Evolutionary conservation across 2,329 filamentous ascomycete genomes (phyloP), one percentile per base, ranked within the genome.

Genomic region (Exophiala bonariae): DNA sequence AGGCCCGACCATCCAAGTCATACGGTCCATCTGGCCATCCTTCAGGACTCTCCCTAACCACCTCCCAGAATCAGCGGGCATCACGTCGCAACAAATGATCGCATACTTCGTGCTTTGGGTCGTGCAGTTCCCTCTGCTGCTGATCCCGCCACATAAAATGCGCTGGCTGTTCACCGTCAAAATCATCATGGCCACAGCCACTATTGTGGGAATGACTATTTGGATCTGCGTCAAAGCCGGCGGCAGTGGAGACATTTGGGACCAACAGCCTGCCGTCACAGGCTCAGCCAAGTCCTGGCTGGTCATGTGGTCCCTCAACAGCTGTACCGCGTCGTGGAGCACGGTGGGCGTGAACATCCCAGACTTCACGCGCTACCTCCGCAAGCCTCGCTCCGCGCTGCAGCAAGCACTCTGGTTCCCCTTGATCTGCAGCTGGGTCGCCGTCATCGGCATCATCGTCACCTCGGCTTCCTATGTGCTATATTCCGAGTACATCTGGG

Each of bases 91-190:
- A 46, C 76, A 76, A 10, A 72, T 84, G 71, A 59, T 80, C 16
- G 72, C 70, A 19, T 79, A 80, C 54, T 76, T 83, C 50, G 55
- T 83, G 11, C 80, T 79, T 57, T 81, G 76, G 76, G 58, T 73
- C 0, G 56, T 78, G 1, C 77, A 80, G 57, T 63, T 81, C n/a
- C 78, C 74, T 8, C 63, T 82, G 36, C 61, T 83, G 8, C 64
- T 79, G 42, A 79, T 82, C 50, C 78, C 78, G 18, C 76, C 77
- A 1, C 75, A 76, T 43, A 73, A 71, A 40, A 67, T 83, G n/a
- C 66, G 74, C 41, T 79, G 72, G 60, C 57, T 81, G 35, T 80
- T 81, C 56, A 70, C 75, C 37, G 52, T 73, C 49, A 79, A 79
- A 62, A 44, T 66, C 39, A 59, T 61, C 39, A 63, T 61, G 13